Evolutionary conservation across 306 rosid species (phyloP), one percentile per base, ranked within the genome.

Genomic region (Quercus suber): DNA sequence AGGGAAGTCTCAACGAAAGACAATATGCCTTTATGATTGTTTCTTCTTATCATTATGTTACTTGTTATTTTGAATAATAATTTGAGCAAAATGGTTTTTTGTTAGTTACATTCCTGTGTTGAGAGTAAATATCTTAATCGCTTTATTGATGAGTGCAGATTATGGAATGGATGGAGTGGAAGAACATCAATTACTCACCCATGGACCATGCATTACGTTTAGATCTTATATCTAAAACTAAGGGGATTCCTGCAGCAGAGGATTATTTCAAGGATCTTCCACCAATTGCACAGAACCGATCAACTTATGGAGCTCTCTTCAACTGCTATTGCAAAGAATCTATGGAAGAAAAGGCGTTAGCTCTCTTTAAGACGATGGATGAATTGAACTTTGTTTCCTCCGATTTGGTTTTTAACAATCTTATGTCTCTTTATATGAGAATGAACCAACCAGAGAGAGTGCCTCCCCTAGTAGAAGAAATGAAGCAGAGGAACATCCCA

Each of bases 101-200:
- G 43, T 64, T 6, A 8, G 45, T 64, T 20, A 8, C 27, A 13
- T 19, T 55, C 25, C 31, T 12, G 6, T 45, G 35, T 5, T 12
- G 5, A 59, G 52, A 41, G 18, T 18, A 27, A 21, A 60, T 15
- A 37, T 25, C 45, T 23, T 15, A 33, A 4, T 61, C 1, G 35
- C 27, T 74, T 69, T 27, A 33, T 20, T 35, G 35, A 68, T 55
- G 14, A 58, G 69, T 77, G 89, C 88, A 93, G 98, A 86, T 95
- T 80, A 77, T 93, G 90, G 92, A 95, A 78, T 93, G 98, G 99
- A 93, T 93, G 97, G 86, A 83, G 83, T 81, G 76, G 84, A 84
- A 88, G 84, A 82, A 85, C 74, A 78, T 93, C 57, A 80, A 82
- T 19, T 95, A 81, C 79, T 73, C 91, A 3, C 65, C 41, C 30